Base-by-base conservation (phyloP, 306 rosid species). In the Quercus mongolica region DNA sequence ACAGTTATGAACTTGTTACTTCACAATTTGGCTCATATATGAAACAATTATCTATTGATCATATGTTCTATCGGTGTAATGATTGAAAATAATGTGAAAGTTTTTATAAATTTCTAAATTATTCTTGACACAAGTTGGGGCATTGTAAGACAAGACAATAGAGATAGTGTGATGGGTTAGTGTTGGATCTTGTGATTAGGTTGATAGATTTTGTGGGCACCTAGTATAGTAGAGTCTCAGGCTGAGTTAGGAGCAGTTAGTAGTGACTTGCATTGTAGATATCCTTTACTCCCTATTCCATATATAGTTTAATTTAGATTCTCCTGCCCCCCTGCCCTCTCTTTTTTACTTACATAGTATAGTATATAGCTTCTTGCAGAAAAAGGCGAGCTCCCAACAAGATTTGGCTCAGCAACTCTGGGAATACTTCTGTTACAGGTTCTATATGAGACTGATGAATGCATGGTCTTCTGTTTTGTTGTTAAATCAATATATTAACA, bases 341-440 rank as follows among this genome's bases (percentile, higher is more conserved):
- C 46, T 38, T 38, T 38, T 38, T 38, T 38, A 38, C 82, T 74
- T 81, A 81, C 85, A 62, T 79, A 64, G 79, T 58, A 79, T 71
- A 81, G 74, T 86, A 62, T 85, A 77, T 90, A 95, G 99, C 91
- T 95, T 82, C 98, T 95, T 90, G 98, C 98, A 88, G 99, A 95
- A 86, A 95, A 82, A 91, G 99, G 99, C 12, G 99, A 95, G 84
- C 99, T 95, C 65, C 96, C 99, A 54, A 95, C 99, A 77, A 91
- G 96, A 86, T 89, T 93, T 79, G 99, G 99, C 69, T 93, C 99
- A 4, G 99, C 99, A 85, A 95, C 99, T 69, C 82, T 95, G 79
- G 99, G 99, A 79, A 89, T 95, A 84, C 97, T 95, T 84, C 97
- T 93, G 67, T 80, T 95, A 71, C 99, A 95, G 99, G 99, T 95